Percentiles rank a stretch among this genome's conserved stretches.
Evolutionary conservation across 2,329 filamentous ascomycete species (phyloP).

Genomic region (Bipolaris oryzae): DNA sequence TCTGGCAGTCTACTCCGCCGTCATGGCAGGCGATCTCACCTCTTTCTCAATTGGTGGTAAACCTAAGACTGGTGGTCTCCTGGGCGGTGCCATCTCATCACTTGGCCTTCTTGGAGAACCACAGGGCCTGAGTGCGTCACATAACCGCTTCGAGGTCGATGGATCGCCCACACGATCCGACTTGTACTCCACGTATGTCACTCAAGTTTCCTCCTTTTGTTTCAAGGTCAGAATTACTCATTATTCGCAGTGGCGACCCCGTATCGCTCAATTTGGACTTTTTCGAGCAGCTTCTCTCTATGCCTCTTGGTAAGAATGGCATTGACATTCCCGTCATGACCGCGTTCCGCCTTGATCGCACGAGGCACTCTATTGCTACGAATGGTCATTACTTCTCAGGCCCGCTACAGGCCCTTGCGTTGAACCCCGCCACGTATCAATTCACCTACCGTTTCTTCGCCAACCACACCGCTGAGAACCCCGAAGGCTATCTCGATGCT

Average conservation of each 20-base stretch:
- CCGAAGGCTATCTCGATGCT: constrained; percentile 25
- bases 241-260: constrained; percentile 2
- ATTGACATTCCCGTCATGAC: constrained; percentile 7
- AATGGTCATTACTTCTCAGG: constrained; percentile 24
- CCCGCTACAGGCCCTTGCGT: constrained; percentile 25
- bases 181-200: constrained; percentile 8
- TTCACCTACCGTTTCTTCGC: constrained; percentile 24
- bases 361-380: constrained; percentile 24
- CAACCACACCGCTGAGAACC: constrained; percentile 29
- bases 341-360: constrained; percentile 24
- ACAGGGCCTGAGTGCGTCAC: constrained; percentile 21
- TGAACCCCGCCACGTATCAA: constrained; percentile 17
- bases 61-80: constrained; percentile 18
- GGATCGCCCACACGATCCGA: constrained; percentile 23
- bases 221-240: background rate
- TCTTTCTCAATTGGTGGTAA: constrained; percentile 23
- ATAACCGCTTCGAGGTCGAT: constrained; percentile 28
- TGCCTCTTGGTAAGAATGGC: constrained; percentile 6
- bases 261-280: constrained; percentile 5
- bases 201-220: background rate
- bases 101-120: constrained; percentile 22
- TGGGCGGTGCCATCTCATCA: constrained; percentile 23
- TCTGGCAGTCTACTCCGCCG: constrained; percentile 21
- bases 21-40: constrained; percentile 21
- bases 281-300: constrained; percentile 10